phyloP scores from a whole-genome alignment of 495 filamentous ascomycete species.

The Aspergillus ostianus region DNA sequence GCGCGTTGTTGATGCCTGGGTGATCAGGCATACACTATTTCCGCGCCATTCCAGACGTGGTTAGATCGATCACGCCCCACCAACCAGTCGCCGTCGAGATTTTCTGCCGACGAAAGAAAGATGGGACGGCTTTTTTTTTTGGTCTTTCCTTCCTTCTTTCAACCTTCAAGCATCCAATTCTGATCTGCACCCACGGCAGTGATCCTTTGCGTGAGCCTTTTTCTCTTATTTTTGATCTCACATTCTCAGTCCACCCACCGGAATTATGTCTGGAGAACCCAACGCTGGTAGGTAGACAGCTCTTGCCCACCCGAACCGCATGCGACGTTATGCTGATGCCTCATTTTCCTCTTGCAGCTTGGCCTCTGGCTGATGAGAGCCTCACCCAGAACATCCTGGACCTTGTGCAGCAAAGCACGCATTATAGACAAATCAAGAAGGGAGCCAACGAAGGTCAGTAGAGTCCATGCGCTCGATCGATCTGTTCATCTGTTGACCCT shows the following conservation, averaged over 20 bases:
- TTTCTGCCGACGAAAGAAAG: constrained; percentile 11
- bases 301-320: neutral
- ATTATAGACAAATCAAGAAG: constrained; percentile 88
- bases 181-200: constrained; percentile 32
- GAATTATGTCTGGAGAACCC: constrained; percentile 42
- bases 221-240: constrained; percentile 29
- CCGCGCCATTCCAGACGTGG: neutral
- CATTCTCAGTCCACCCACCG: neutral
- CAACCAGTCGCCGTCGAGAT: constrained; percentile 9
- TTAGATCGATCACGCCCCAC: constrained; percentile 6
- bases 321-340: constrained; percentile 15
- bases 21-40: neutral
- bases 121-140: neutral
- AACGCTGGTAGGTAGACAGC: constrained; percentile 30
- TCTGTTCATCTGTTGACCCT: neutral
- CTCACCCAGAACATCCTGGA: constrained; percentile 82
- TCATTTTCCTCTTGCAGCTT: constrained; percentile 52
- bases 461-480: neutral
- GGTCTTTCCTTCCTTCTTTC: neutral
- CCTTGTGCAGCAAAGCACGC: constrained; percentile 79
- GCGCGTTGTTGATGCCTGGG: constrained; percentile 2
- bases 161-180: constrained; percentile 13
- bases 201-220: constrained; percentile 48
- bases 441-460: constrained; percentile 55
- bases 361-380: constrained; percentile 81